Conservation (phyloP, 306 rosid species). For the Hippophae rhamnoides region DNA sequence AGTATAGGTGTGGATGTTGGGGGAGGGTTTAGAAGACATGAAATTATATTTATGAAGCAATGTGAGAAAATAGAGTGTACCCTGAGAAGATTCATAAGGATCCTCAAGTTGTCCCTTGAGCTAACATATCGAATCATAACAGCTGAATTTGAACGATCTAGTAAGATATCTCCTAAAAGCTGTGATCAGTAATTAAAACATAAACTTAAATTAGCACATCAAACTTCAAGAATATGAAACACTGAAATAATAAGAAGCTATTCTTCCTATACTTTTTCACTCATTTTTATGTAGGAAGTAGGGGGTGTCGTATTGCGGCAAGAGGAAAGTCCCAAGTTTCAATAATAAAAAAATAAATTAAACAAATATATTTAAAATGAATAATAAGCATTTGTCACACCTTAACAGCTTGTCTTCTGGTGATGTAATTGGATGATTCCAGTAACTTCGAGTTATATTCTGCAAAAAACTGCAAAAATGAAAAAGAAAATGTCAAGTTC, state of each 20-base stretch:
- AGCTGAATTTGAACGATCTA: conserved; percentile 18
- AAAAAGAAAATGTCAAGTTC: background rate
- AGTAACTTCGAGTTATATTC: conserved; percentile 24
- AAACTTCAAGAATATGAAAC: too few species aligned
- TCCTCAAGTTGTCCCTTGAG: conserved; percentile 19
- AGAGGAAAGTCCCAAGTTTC: background rate
- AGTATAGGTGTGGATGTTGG: background rate
- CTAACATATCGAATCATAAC: conserved; percentile 23
- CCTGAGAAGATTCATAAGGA: conserved; percentile 28
- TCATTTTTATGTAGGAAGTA: too few species aligned
- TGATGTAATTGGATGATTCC: conserved; percentile 25
- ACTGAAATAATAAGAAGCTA: too few species aligned
- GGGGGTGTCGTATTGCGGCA: background rate
- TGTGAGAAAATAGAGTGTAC: background rate
- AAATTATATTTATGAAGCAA: too few species aligned
- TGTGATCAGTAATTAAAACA: background rate
- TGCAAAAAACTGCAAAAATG: conserved; percentile 26
- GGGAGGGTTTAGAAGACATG: too few species aligned
- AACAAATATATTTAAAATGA: background rate
- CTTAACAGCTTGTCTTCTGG: conserved; percentile 32
- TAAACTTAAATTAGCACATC: background rate
- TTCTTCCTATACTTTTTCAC: too few species aligned
- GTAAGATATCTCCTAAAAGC: conserved; percentile 20
- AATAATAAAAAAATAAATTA: background rate
- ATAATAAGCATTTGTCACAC: conserved; percentile 6